phyloP scores from a whole-genome alignment of 768 basidiomycete genomes.

The Tephrocybe sp. region DNA sequence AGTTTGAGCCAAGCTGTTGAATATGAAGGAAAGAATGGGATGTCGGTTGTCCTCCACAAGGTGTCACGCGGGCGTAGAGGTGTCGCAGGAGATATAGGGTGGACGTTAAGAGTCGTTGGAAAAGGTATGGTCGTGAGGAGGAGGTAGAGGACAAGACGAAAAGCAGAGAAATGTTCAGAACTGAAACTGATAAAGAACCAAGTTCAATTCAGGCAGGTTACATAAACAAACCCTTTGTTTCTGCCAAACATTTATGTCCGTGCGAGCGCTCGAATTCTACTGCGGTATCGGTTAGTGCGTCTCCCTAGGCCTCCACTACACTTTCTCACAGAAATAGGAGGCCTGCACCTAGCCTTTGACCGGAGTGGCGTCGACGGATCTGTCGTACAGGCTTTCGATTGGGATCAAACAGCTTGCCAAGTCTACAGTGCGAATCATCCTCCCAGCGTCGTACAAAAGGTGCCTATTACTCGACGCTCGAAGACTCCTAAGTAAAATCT shows the following conservation, averaged over 20 bases:
- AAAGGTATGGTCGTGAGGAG: neutral
- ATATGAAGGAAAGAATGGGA: slow-evolving; percentile 7
- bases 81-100: slow-evolving; percentile 12
- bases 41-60: slow-evolving; percentile 11
- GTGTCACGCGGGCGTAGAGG: slow-evolving; percentile 15
- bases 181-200: slow-evolving; percentile 21
- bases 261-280: slow-evolving; percentile 66
- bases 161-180: slow-evolving; percentile 11
- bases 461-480: slow-evolving; percentile 21
- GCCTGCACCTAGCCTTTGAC: slow-evolving; percentile 66
- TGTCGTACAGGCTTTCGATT: slow-evolving; percentile 75
- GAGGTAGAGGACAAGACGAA: slow-evolving; percentile 14
- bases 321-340: slow-evolving; percentile 44
- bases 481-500: slow-evolving; percentile 2
- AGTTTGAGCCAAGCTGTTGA: slow-evolving; percentile 5
- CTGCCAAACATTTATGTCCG: slow-evolving; percentile 20
- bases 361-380: slow-evolving; percentile 46
- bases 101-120: slow-evolving; percentile 1
- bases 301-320: neutral
- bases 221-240: slow-evolving; percentile 11
- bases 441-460: slow-evolving; percentile 47
- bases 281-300: slow-evolving; percentile 66
- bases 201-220: slow-evolving; percentile 13
- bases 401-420: slow-evolving; percentile 73
- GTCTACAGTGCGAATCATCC: slow-evolving; percentile 70